These are phyloP conservation scores for Aspergillus piperis DNA, from an alignment of 2,329 filamentous ascomycete genomes.

Conservation along the genomic window DNA sequence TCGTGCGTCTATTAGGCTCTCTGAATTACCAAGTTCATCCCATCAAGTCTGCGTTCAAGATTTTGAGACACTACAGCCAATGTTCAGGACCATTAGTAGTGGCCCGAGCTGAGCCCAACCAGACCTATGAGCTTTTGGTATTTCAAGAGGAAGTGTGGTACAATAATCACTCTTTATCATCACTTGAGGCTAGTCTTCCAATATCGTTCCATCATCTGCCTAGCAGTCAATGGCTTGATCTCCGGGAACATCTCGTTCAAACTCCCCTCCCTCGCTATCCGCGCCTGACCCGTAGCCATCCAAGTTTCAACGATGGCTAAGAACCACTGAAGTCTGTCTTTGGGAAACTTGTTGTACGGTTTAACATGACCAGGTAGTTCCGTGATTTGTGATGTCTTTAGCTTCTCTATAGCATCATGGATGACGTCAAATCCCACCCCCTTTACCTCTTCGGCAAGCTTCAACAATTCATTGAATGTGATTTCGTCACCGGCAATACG, in stretches of 20 bases:
- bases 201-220: background rate
- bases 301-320: slow-evolving; percentile 20
- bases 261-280: slow-evolving; percentile 5
- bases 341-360: slow-evolving; percentile 25
- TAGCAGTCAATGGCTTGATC: slow-evolving; percentile 16
- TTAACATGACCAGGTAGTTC: slow-evolving; percentile 29
- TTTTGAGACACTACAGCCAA: too few species aligned
- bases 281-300: slow-evolving; percentile 2
- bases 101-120: too few species aligned
- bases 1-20: too few species aligned
- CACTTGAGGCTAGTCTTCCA: background rate
- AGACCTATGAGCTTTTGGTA: too few species aligned
- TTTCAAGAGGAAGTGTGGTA: too few species aligned
- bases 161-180: too few species aligned
- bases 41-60: too few species aligned
- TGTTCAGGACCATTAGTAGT: too few species aligned
- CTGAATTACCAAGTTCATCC: too few species aligned
- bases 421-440: slow-evolving; percentile 31
- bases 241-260: slow-evolving; percentile 27
- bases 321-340: slow-evolving; percentile 25
- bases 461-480: slow-evolving; percentile 28
- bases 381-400: slow-evolving; percentile 32
- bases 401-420: slow-evolving; percentile 31
- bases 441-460: slow-evolving; percentile 18
- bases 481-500: slow-evolving; percentile 27